phyloP scores from a whole-genome alignment of 2,329 filamentous ascomycete genomes.

The Pseudogymnoascus sp. region DNA sequence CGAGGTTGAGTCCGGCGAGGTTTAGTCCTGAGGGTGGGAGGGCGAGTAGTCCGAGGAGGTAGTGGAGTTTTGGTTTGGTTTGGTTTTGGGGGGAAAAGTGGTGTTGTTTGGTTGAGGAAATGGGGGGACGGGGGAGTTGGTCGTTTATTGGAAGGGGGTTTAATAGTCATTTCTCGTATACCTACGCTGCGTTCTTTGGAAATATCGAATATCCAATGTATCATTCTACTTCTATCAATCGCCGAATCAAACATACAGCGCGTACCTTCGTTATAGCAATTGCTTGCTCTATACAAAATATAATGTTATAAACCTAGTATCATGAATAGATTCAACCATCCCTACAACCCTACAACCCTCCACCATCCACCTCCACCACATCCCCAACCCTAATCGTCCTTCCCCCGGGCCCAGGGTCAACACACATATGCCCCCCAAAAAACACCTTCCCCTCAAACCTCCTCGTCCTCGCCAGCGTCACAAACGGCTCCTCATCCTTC shows the following conservation, averaged over 20 bases:
- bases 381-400: constrained; percentile 41
- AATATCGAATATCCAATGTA: background rate
- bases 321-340: background rate
- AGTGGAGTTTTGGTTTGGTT: background rate
- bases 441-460: constrained; percentile 75
- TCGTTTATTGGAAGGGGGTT: background rate
- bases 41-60: background rate
- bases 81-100: background rate
- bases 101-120: background rate
- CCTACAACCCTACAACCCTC: background rate
- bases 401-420: constrained; percentile 24
- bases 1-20: background rate
- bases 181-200: background rate
- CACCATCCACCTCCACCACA: constrained; percentile 18
- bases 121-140: background rate
- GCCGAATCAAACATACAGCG: background rate
- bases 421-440: constrained; percentile 76
- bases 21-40: background rate
- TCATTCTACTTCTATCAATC: background rate
- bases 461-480: constrained; percentile 79
- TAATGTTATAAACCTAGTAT: background rate
- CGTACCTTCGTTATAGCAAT: background rate
- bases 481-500: constrained; percentile 76
- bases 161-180: background rate
- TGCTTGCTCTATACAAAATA: background rate